Evolutionary conservation across 257 asterid species (phyloP).

Genomic region (Penstemon eatonii): DNA sequence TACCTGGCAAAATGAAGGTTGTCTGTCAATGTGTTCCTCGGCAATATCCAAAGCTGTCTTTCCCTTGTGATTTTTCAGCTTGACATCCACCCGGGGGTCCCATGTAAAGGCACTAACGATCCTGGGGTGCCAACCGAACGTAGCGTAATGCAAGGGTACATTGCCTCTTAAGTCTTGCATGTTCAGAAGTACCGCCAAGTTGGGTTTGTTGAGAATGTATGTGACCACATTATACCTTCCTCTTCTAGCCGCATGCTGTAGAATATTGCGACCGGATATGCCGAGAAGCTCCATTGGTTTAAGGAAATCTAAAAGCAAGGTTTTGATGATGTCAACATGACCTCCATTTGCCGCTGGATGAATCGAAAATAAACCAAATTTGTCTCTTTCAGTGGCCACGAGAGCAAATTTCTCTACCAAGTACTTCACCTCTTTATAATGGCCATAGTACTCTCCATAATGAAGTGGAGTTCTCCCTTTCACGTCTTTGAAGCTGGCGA

Average conservation of each 20-base stretch:
- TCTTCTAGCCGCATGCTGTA: constrained; percentile 39
- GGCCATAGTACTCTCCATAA: constrained; percentile 25
- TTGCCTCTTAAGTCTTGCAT: constrained; percentile 37
- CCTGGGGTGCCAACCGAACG: constrained; percentile 27
- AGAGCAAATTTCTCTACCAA: constrained; percentile 1
- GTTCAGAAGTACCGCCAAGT: constrained; percentile 29
- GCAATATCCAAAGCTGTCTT: no score
- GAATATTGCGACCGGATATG: constrained; percentile 24
- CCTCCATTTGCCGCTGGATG: constrained; percentile 31
- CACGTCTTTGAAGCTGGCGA: constrained; percentile 7
- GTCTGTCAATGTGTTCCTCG: no score
- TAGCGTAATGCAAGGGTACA: constrained; percentile 35
- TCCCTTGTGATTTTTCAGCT: no score
- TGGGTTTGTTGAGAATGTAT: constrained; percentile 28
- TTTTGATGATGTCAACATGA: constrained; percentile 6
- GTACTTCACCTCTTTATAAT: constrained; percentile 16
- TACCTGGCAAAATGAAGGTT: no score
- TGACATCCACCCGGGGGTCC: constrained; percentile 7
- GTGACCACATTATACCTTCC: constrained; percentile 31
- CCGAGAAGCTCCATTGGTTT: constrained; percentile 34
- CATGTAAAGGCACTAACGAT: constrained; percentile 27
- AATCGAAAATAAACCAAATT: constrained; percentile 26
- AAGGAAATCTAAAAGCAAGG: constrained; percentile 32
- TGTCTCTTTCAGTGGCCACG: constrained; percentile 20
- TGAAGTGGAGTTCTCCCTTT: constrained; percentile 34